These are phyloP conservation scores for Ustilago hordei DNA, from an alignment of 1,284 basidiomycete species.

Conservation along the genomic window DNA sequence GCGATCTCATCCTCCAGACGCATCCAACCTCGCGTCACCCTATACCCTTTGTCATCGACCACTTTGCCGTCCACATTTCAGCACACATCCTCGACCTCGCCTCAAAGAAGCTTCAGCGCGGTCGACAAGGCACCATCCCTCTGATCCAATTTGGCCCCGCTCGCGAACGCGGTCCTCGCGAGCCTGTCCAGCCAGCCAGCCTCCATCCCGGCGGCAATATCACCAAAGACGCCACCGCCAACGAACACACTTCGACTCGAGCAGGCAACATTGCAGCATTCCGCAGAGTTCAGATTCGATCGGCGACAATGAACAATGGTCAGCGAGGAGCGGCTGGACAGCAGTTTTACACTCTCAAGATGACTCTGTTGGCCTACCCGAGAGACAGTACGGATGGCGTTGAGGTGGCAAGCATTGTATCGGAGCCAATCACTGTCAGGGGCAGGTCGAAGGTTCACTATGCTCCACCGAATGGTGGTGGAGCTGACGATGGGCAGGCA, in stretches of 20 bases:
- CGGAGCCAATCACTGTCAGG: conserved; percentile 47
- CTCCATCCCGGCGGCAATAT: conserved; percentile 30
- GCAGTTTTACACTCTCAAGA: conserved; percentile 50
- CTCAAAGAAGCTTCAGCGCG: conserved; percentile 22
- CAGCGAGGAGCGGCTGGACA: conserved; percentile 40
- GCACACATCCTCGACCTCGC: conserved; percentile 30
- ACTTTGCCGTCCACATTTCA: conserved; percentile 35
- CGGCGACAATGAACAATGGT: conserved; percentile 54
- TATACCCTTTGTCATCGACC: conserved; percentile 11
- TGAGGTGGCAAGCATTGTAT: conserved; percentile 30
- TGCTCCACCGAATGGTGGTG: not conserved
- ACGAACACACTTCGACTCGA: conserved; percentile 27
- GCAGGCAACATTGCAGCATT: conserved; percentile 36
- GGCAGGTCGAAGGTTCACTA: conserved; percentile 52
- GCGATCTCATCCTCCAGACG: conserved; percentile 17
- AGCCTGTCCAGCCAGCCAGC: conserved; percentile 26
- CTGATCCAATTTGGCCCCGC: conserved; percentile 52
- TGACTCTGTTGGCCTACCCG: conserved; percentile 42
- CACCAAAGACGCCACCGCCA: conserved; percentile 19
- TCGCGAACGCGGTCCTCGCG: conserved; percentile 44
- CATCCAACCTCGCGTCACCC: not conserved
- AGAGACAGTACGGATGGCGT: conserved; percentile 8
- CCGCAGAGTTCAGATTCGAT: conserved; percentile 47
- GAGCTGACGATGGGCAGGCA: not conserved
- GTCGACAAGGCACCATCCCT: conserved; percentile 32